A percentile compares a stretch with the other conserved stretches of the same genome.
These are phyloP conservation scores for Diaporthe nobilis DNA, from an alignment of 2,329 filamentous ascomycete genomes.

Conservation along the genomic window DNA sequence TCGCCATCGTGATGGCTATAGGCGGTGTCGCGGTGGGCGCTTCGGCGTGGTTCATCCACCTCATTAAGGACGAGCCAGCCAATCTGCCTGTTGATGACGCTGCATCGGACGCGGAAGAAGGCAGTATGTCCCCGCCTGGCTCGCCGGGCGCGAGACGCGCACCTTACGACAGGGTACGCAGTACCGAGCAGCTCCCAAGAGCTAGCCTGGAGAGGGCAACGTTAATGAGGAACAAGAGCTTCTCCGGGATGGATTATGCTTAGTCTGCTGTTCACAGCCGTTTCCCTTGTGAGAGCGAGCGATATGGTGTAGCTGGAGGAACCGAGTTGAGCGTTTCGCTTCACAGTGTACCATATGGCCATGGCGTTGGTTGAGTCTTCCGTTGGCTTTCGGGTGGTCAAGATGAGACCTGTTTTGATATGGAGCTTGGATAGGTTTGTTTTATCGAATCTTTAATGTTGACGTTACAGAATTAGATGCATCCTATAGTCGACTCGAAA, in stretches of 20 bases:
- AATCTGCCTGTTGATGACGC: conserved; percentile 54
- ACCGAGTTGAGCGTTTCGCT: background rate
- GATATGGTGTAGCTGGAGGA: background rate
- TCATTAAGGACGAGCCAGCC: conserved; percentile 73
- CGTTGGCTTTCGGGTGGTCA: background rate
- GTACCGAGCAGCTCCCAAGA: conserved; percentile 53
- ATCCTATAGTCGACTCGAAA: background rate
- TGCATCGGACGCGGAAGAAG: conserved; percentile 56
- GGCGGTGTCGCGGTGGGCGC: conserved; percentile 84
- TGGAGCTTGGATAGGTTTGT: background rate
- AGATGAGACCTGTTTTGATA: background rate
- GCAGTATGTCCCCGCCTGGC: conserved; percentile 35
- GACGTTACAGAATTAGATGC: background rate
- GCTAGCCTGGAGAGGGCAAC: conserved; percentile 61
- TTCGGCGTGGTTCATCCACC: conserved; percentile 80
- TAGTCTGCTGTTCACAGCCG: background rate
- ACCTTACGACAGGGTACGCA: conserved; percentile 44
- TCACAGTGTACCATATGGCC: background rate
- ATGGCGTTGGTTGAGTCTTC: background rate
- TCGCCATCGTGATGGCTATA: conserved; percentile 87
- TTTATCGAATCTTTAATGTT: background rate
- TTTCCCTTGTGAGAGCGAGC: background rate
- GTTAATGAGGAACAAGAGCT: conserved; percentile 64
- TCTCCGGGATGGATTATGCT: conserved; percentile 64
- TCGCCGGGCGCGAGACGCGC: conserved; percentile 30